Evolutionary conservation across 345 rosid genomes (phyloP).

Genomic region (Sisymbrium irio): DNA sequence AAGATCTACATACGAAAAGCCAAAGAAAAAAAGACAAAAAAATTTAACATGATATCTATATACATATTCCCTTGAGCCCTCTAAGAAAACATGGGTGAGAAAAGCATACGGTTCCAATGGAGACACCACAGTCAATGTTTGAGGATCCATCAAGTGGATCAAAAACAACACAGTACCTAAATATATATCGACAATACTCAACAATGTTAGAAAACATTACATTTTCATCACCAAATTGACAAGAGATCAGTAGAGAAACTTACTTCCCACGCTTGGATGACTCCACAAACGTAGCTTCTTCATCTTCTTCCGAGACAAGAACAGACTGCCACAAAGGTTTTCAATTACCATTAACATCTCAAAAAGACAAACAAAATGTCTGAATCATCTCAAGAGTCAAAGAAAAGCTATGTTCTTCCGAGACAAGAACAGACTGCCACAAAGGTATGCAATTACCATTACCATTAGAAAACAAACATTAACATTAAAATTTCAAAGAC

Average conservation of each 20-base stretch:
- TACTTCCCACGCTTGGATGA: conserved; percentile 78
- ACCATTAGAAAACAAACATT: too few relatives aligned
- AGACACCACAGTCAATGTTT: conserved; percentile 95
- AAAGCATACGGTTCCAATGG: conserved; percentile 84
- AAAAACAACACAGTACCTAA: conserved; percentile 90
- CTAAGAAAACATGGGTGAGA: background rate
- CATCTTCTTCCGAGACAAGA: conserved; percentile 98
- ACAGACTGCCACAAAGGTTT: conserved; percentile 54
- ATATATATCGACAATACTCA: background rate
- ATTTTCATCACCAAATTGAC: background rate
- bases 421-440: conserved; percentile 72
- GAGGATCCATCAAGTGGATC: conserved; percentile 99
- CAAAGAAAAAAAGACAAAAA: conserved; percentile 26
- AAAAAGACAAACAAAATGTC: background rate
- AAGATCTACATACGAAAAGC: conserved; percentile 63
- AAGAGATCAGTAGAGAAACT: conserved; percentile 5
- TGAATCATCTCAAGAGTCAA: too few relatives aligned
- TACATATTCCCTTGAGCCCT: background rate
- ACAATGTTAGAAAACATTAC: background rate
- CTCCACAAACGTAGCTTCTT: conserved; percentile 85
- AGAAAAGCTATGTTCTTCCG: background rate
- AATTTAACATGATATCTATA: background rate
- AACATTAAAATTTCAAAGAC: too few relatives aligned
- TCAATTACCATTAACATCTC: background rate
- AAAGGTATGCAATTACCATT: background rate